phyloP scores from a whole-genome alignment of 2,329 filamentous ascomycete species.

The Colletotrichum sp. region DNA sequence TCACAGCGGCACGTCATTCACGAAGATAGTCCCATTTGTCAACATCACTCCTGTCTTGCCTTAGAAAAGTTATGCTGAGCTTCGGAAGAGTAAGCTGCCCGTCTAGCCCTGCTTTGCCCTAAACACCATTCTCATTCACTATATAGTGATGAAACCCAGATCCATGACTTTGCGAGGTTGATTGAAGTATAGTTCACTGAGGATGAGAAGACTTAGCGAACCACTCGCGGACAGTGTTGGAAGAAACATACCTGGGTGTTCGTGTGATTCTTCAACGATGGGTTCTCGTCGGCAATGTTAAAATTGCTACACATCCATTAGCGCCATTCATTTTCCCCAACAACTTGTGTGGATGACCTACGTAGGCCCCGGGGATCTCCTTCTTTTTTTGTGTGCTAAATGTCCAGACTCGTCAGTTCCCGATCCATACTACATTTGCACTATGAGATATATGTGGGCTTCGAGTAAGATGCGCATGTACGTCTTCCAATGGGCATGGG shows the following conservation, averaged over 20 bases:
- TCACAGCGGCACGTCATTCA: neutral
- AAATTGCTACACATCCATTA: neutral
- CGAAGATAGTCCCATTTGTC: neutral
- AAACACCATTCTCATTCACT: neutral
- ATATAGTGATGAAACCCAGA: neutral
- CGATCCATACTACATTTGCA: neutral
- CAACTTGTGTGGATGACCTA: neutral
- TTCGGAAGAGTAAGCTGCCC: neutral
- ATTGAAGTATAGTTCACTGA: neutral
- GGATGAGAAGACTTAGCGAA: neutral
- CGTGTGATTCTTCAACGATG: no score
- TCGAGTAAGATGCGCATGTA: fast-evolving
- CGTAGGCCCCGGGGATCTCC: neutral
- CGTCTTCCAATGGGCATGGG: fast-evolving
- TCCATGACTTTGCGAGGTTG: neutral
- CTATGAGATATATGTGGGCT: neutral
- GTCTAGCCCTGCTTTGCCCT: neutral
- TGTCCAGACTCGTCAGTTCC: neutral
- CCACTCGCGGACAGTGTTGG: neutral
- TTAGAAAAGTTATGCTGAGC: neutral
- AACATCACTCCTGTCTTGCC: neutral
- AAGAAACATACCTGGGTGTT: neutral
- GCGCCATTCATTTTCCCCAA: neutral
- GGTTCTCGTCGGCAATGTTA: neutral
- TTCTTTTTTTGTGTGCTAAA: neutral